Percentiles rank a stretch among this genome's conserved stretches.
Conservation (phyloP, 2,329 filamentous ascomycete species). For the Raffaelea deltoideospora region DNA sequence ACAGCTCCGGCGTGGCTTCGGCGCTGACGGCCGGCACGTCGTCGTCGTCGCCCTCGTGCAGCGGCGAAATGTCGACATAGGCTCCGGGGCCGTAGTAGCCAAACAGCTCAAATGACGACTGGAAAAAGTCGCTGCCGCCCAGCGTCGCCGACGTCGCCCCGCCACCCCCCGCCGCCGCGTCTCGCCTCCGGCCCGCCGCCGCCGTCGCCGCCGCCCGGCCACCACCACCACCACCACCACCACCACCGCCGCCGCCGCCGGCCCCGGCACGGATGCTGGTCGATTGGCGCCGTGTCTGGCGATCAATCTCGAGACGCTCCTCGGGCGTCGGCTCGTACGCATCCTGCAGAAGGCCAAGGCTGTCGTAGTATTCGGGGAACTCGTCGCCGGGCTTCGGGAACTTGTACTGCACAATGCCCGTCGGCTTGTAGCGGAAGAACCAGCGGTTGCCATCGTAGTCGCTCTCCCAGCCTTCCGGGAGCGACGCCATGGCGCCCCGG, state of each 20-base stretch:
- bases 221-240: no score
- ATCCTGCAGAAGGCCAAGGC: conserved; percentile 15
- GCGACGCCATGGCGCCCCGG: conserved; percentile 24
- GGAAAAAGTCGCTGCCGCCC: conserved; percentile 11
- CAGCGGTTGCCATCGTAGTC: conserved; percentile 43
- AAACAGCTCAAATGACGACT: conserved; percentile 31
- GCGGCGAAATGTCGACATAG: conserved; percentile 29
- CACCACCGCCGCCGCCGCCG: no score
- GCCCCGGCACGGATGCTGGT: no score
- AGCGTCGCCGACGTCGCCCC: conserved; percentile 18
- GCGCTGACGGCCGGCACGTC: not conserved
- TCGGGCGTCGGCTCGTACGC: conserved; percentile 28
- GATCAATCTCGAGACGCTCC: conserved; percentile 35
- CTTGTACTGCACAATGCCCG: conserved; percentile 37
- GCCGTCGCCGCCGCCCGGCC: conserved; percentile 4
- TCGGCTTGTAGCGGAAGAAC: conserved; percentile 42
- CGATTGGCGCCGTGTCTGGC: conserved; percentile 25
- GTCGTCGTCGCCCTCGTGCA: conserved; percentile 21
- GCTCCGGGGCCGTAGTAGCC: conserved; percentile 34
- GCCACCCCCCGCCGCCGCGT: not conserved
- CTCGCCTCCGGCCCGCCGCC: not conserved
- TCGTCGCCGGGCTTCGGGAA: conserved; percentile 43
- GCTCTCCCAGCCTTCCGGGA: conserved; percentile 39
- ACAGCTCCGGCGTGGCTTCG: no score
- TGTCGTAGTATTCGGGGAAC: conserved; percentile 34